phyloP scores from a whole-genome alignment of 2,329 filamentous ascomycete species.

The Fonsecaea multimorphosa region DNA sequence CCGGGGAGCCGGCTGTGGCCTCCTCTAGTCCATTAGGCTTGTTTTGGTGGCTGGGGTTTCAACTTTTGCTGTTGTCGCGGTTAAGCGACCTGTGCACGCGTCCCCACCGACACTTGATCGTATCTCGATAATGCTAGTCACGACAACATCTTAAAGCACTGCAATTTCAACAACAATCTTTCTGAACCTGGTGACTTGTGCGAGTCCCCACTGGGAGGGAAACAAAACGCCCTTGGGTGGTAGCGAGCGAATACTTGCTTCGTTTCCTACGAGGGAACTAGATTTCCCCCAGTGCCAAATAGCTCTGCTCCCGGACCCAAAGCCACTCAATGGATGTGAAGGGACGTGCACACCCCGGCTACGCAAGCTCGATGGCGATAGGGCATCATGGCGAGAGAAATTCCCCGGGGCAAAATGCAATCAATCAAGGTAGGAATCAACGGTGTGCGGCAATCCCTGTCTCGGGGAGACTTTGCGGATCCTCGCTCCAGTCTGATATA shows the following conservation, averaged over 20 bases:
- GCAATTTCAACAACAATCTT: background rate
- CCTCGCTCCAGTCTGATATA: conserved; percentile 3
- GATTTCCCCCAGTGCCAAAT: background rate
- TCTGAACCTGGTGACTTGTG: background rate
- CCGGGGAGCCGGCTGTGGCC: conserved; percentile 1
- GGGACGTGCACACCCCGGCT: background rate
- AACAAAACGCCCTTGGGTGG: background rate
- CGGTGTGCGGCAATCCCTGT: conserved; percentile 21
- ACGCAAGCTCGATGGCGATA: background rate
- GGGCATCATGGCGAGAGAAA: background rate
- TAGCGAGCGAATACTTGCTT: background rate
- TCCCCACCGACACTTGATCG: background rate
- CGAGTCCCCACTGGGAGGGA: background rate
- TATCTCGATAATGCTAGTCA: background rate
- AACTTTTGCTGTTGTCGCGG: background rate
- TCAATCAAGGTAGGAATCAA: conserved; percentile 5
- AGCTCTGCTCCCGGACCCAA: background rate
- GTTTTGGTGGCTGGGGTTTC: conserved; percentile 3
- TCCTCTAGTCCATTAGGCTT: conserved; percentile 4
- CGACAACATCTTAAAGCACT: background rate
- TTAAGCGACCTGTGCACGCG: conserved; percentile 2
- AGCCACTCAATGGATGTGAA: background rate
- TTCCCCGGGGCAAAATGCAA: conserved; percentile 1
- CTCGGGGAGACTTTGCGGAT: conserved; percentile 9
- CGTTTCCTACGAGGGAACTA: background rate